Base-by-base conservation (phyloP, 148 eudicot species). In the Camellia sinensis region DNA sequence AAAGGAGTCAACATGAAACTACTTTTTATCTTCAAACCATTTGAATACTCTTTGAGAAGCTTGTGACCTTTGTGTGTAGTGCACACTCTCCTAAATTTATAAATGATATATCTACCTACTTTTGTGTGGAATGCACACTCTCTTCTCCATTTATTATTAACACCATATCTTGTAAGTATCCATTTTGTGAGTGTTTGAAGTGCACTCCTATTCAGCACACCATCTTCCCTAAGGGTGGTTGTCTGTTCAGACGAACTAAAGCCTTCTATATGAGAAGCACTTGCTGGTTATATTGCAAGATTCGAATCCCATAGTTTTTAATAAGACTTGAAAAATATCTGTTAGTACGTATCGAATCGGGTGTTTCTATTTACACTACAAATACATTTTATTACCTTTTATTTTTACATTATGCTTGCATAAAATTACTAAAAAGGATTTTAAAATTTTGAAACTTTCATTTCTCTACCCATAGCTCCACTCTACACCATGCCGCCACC, bases 101-200 rank as follows among this genome's bases (percentile, higher is more conserved):
- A 29, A 73, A 53, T 73, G 44, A 13, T 73, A 15, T 53, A n/a
- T 54, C 2, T 21, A 22, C 63, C 76, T 53, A 14, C 64, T 46
- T 63, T 21, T 63, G 54, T 13, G 70, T 76, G 70, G 71, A 76
- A 3, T 21, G 48, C 79, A 76, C 79, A 76, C 79, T 45, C 70
- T 17, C 56, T 46, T 7, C 48, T 43, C 3, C 6, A 3, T 44
- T 15, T 45, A 11, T 29, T 63, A 63, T 18, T 2, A 3, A 41
- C 48, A 41, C 18, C 4, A 8, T 46, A 19, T 19, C n/a, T 29
- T 45, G 22, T 10, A 1, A 45, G 6, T 13, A 14, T 62, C 76
- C 37, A 37, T 6, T 68, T 71, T 41, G 9, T 73, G 62, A 6
- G 57, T 22, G 67, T 44, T 9, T 60, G 5, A 5, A 61, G 78